Base-by-base conservation (phyloP, 2,329 filamentous ascomycete species). In the Aspergillus sp. region DNA sequence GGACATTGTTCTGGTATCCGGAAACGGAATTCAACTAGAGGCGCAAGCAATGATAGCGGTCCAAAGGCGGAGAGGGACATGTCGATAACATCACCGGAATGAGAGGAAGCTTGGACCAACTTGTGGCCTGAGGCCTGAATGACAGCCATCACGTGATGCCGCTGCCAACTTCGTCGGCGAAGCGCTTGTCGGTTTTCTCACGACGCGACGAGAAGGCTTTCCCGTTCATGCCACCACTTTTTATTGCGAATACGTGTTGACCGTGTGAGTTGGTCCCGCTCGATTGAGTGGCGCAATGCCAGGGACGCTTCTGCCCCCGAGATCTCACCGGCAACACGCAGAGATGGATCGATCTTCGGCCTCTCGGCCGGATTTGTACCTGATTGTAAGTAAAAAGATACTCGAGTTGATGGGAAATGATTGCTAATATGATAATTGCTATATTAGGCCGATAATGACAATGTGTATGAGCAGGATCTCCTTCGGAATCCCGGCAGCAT, bases 391-490 rank as follows among this genome's bases (percentile, higher is more conserved):
- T 69, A 41, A 19, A 33, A 54, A 17, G 14, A 37, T 14, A 31
- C 50, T 51, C 50, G 44, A 48, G n/a, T 17, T 40, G 23, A 14
- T 48, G 57, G 41, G 67, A 69, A 64, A 61, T 69, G 64, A 69
- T 66, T 37, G 52, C 71, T 72, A 56, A 74, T 66, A 12, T 72
- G 72, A 62, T 1, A 14, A 72, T 77, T 14, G 35, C 67, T 68
- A 64, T 67, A 76, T 64, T 74, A 93, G 86, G 83, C 87, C 67
- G 90, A 92, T 72, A 91, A 96, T 78, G 95, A 99, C 78, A 88
- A 90, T 55, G 85, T 96, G 60, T 99, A 98, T 81, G 96, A 99
- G 79, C 93, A 97, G 77, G 95, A 99, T 75, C 87, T 98, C 60
- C 81, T 95, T 64, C 90, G 93, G 66, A 91, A 96, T 69, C 86